Evolutionary conservation across 352 stramenopile species (phyloP).

Genomic region (Pythium dissotocum): DNA sequence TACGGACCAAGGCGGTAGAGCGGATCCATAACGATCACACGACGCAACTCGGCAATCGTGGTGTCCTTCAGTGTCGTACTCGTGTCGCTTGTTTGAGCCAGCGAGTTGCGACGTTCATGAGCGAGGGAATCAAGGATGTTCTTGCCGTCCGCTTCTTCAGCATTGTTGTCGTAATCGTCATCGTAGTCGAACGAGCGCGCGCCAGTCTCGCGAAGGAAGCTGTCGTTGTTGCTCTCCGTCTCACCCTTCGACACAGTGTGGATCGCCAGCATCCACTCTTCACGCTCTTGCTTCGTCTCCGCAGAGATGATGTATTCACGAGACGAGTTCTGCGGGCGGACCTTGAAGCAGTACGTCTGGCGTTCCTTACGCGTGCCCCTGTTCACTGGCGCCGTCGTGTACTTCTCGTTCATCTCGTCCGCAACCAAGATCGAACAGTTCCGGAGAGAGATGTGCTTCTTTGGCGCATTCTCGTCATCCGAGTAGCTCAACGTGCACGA

Average conservation of each 20-base stretch:
- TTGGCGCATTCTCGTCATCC: slow-evolving; percentile 58
- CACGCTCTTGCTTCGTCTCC: slow-evolving; percentile 88
- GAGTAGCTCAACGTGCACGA: slow-evolving; percentile 82
- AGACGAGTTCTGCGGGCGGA: slow-evolving; percentile 69
- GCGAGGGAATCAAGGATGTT: slow-evolving; percentile 53
- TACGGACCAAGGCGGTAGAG: slow-evolving; percentile 80
- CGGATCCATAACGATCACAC: slow-evolving; percentile 79
- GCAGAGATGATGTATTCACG: slow-evolving; percentile 84
- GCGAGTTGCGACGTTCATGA: slow-evolving; percentile 58
- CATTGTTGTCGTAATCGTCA: slow-evolving; percentile 44
- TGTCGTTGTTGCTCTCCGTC: slow-evolving; percentile 48
- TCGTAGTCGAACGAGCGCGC: slow-evolving; percentile 11
- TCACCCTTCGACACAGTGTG: slow-evolving; percentile 73
- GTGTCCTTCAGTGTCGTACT: slow-evolving; percentile 51
- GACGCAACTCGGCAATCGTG: slow-evolving; percentile 65
- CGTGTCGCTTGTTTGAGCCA: slow-evolving; percentile 54
- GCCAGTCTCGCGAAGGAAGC: slow-evolving; percentile 24
- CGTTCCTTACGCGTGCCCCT: slow-evolving; percentile 78
- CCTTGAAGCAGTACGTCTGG: slow-evolving; percentile 88
- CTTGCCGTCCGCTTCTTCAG: slow-evolving; percentile 49
- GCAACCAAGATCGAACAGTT: slow-evolving; percentile 71
- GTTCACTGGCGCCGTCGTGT: slow-evolving; percentile 84
- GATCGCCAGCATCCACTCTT: slow-evolving; percentile 89
- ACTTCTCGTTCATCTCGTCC: slow-evolving; percentile 87
- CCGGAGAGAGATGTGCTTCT: slow-evolving; percentile 72